These are phyloP conservation scores for Marasmius fiardii DNA, from an alignment of 1,284 basidiomycete genomes.

Conservation along the genomic window DNA sequence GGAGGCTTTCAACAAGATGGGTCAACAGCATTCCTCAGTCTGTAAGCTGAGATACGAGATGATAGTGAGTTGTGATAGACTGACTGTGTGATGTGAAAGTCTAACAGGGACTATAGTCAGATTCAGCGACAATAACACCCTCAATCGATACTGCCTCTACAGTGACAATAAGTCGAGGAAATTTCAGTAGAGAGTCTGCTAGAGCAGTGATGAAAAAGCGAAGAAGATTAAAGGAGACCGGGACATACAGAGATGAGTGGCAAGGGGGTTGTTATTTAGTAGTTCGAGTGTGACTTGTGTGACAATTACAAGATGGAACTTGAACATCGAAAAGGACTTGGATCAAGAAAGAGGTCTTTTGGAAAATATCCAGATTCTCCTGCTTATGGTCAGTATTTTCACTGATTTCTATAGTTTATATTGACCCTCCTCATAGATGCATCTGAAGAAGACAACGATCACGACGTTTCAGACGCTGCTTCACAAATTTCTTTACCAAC, in stretches of 20 bases:
- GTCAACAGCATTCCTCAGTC: no score
- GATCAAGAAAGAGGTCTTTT: not conserved
- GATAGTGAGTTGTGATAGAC: no score
- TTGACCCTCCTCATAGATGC: no score
- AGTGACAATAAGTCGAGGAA: not conserved
- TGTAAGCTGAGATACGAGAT: no score
- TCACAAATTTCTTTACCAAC: slow-evolving; percentile 15
- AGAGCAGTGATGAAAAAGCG: not conserved
- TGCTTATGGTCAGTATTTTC: slow-evolving; percentile 1
- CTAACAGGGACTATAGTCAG: not conserved
- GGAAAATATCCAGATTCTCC: slow-evolving; percentile 3
- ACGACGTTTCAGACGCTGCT: slow-evolving; percentile 18
- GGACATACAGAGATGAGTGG: not conserved
- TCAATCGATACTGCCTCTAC: not conserved
- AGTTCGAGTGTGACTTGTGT: not conserved
- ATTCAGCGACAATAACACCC: not conserved
- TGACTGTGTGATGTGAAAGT: no score
- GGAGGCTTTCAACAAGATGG: no score
- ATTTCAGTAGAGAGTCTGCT: not conserved
- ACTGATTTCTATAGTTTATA: not conserved
- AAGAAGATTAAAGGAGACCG: not conserved
- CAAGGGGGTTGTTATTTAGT: no score
- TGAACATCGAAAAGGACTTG: slow-evolving; percentile 2
- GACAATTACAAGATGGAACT: not conserved
- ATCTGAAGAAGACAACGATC: slow-evolving; percentile 19